Conservation (phyloP, 2,329 filamentous ascomycete genomes). For the Colletotrichum lentis region DNA sequence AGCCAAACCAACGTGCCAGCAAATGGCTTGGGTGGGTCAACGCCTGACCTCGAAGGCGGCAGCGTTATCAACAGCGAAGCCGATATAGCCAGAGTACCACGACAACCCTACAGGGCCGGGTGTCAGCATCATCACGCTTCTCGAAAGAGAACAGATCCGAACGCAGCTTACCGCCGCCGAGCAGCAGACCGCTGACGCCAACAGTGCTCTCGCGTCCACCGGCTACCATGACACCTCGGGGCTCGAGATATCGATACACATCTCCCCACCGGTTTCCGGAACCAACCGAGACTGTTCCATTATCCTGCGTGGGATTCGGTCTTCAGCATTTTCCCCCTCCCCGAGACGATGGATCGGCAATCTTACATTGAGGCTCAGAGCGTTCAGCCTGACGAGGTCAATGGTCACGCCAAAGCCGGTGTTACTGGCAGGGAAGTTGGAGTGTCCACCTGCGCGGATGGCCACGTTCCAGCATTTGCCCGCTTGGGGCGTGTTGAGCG, state of each 20-base stretch:
- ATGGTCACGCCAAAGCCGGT: slow-evolving; percentile 36
- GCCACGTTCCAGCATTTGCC: slow-evolving; percentile 47
- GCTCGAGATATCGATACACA: slow-evolving; percentile 33
- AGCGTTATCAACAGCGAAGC: slow-evolving; percentile 53
- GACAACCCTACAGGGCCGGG: slow-evolving; percentile 33
- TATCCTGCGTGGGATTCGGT: too few species aligned
- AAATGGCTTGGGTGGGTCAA: accelerated
- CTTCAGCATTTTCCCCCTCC: too few species aligned
- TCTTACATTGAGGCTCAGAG: slow-evolving; percentile 6
- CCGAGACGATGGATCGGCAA: too few species aligned
- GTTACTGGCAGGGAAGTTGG: slow-evolving; percentile 46
- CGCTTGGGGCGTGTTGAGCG: slow-evolving; percentile 1
- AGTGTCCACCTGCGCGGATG: slow-evolving; percentile 52
- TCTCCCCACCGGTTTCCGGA: slow-evolving; percentile 8
- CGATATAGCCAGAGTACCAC: slow-evolving; percentile 29
- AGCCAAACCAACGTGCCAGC: background rate
- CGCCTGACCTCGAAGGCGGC: slow-evolving; percentile 27
- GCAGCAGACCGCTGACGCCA: slow-evolving; percentile 43
- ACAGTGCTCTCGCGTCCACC: slow-evolving; percentile 41
- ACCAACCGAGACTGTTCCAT: slow-evolving; percentile 12
- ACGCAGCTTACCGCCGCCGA: slow-evolving; percentile 41
- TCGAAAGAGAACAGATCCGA: background rate
- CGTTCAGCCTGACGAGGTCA: slow-evolving; percentile 11
- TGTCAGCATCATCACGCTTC: background rate
- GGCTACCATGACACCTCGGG: slow-evolving; percentile 37